These are phyloP conservation scores for Candida manassasensis DNA, from an alignment of 805 yeast genomes.

Conservation along the genomic window DNA sequence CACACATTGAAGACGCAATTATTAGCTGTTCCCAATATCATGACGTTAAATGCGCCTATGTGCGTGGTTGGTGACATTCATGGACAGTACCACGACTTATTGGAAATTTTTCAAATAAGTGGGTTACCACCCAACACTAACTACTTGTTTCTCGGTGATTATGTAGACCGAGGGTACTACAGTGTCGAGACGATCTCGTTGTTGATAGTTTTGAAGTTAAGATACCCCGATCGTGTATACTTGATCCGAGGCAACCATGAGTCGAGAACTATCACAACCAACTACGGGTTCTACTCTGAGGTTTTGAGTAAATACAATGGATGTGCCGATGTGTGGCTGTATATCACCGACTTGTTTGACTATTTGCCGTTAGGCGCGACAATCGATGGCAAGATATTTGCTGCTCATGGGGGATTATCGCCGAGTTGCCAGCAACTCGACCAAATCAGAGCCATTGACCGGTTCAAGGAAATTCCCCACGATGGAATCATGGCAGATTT, in stretches of 20 bases:
- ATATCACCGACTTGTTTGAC: constrained; percentile 90
- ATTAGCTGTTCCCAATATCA: constrained; percentile 79
- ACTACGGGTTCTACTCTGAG: constrained; percentile 95
- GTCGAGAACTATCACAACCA: constrained; percentile 92
- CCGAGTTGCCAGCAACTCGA: constrained; percentile 94
- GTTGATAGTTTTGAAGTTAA: constrained; percentile 72
- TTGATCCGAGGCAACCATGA: constrained; percentile 94
- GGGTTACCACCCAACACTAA: constrained; percentile 93
- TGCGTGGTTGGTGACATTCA: constrained; percentile 97
- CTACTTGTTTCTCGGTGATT: constrained; percentile 89
- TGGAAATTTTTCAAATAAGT: constrained; percentile 91
- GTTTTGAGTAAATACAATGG: constrained; percentile 85
- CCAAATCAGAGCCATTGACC: constrained; percentile 82
- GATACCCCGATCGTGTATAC: constrained; percentile 81
- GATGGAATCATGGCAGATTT: constrained; percentile 99
- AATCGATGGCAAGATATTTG: constrained; percentile 83
- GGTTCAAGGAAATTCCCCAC: constrained; percentile 94
- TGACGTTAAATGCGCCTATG: constrained; percentile 78
- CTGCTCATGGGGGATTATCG: constrained; percentile 95
- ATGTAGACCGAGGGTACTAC: constrained; percentile 93
- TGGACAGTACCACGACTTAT: constrained; percentile 91
- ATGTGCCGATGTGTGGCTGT: constrained; percentile 70
- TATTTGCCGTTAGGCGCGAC: constrained; percentile 84
- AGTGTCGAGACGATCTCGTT: constrained; percentile 89
- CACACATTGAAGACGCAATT: constrained; percentile 78